Base-by-base conservation (phyloP, 805 yeast genomes). In the Torulaspora microellipsoides region DNA sequence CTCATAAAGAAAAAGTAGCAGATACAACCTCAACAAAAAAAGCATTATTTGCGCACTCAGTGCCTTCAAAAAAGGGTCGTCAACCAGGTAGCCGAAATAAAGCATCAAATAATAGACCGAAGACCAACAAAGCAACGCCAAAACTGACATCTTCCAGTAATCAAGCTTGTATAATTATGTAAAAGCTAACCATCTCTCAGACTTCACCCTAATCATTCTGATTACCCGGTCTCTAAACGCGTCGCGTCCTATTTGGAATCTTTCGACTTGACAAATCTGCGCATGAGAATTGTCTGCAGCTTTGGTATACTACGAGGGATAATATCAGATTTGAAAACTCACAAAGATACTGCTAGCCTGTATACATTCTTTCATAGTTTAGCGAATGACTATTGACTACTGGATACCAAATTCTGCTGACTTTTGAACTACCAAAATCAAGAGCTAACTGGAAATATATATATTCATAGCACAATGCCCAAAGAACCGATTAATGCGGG, bases 111-210 rank as follows among this genome's bases (percentile, higher is more conserved):
- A 27, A 28, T 11, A 41, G 31, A 28, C 31, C 29, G 34, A 40
- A 35, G 28, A 12, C 27, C 30, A 44, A 40, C 41, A 44, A 39
- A 34, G 33, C 31, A 28, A 34, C 35, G 14, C 30, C 43, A 9
- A 44, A 39, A 37, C 38, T 44, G 32, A 31, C 15, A 27, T 31
- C 36, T 23, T 34, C 46, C 3, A 43, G 42, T 31, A 47, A 47
- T 31, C 43, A 53, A 27, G 57, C 51, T 33, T 53, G 57, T 44
- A 33, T 50, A 32, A 42, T 53, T 29, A 53, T 53, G 57, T 53
- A 46, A 50, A 29, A 17, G 17, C 15, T 13, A 4, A 12, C 14
- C 10, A 31, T n/a, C 8, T n/a, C 34, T 31, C 17, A 3, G 15
- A 8, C 14, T 32, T 27, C 27, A 36, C 9, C n/a, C 20, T 17